These are phyloP conservation scores for Boletus subcaerulescens DNA, from an alignment of 768 basidiomycete species.

Conservation along the genomic window DNA sequence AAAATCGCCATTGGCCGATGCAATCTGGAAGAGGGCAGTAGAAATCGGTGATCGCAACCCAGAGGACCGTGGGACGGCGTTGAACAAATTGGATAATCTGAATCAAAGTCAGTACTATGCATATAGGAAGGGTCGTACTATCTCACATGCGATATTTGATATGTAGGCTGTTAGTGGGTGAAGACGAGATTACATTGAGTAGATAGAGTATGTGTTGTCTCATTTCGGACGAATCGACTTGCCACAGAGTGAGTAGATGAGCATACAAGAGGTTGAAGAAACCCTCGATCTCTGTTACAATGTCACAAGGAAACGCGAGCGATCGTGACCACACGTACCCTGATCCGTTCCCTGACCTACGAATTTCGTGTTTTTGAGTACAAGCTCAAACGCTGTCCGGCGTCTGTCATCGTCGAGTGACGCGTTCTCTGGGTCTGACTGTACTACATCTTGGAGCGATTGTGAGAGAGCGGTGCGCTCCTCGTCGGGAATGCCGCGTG, in stretches of 20 bases:
- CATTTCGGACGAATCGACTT: conserved; percentile 52
- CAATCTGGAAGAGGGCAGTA: conserved; percentile 56
- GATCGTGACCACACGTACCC: conserved; percentile 43
- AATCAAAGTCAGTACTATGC: conserved; percentile 4
- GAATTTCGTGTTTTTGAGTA: conserved; percentile 60
- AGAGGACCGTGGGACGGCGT: conserved; percentile 66
- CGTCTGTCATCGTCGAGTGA: conserved; percentile 53
- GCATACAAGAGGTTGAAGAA: conserved; percentile 84
- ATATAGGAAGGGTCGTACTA: neutral
- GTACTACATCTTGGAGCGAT: conserved; percentile 62
- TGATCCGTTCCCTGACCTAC: conserved; percentile 76
- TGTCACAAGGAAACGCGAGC: conserved; percentile 2
- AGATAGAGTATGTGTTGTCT: conserved; percentile 49
- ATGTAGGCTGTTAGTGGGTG: conserved; percentile 49
- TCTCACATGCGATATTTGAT: conserved; percentile 74
- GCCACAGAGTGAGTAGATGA: conserved; percentile 63
- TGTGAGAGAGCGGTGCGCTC: conserved; percentile 59
- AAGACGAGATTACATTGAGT: conserved; percentile 52
- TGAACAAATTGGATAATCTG: conserved; percentile 82
- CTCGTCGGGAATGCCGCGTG: conserved; percentile 63
- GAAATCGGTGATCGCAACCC: conserved; percentile 63
- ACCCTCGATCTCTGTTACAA: conserved; percentile 68
- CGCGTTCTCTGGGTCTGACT: conserved; percentile 46
- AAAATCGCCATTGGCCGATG: conserved; percentile 59
- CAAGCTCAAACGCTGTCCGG: conserved; percentile 54